Base-by-base conservation (phyloP, 2,329 filamentous ascomycete species). In the Arthrobotrys conoides region DNA sequence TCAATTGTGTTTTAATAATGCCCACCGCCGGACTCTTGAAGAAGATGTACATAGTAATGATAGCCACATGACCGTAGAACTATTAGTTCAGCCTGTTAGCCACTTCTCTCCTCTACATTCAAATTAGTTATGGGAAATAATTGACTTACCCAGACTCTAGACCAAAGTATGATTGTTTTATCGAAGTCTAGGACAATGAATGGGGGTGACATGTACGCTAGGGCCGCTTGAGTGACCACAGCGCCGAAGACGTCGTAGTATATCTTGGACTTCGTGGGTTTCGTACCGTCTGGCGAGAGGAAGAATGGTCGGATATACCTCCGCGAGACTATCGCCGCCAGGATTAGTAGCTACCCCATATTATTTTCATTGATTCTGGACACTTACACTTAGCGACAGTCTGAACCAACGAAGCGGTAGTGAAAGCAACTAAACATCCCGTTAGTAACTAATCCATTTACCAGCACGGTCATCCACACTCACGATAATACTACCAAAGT, bases 221-320 rank as follows among this genome's bases (percentile, higher is more conserved):
- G 94, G 1, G 90, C 89, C n/a, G 91, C 83, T 84, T 97, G 94
- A 0, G 94, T 97, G 12, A 89, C 87, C 27, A 97, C 66, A 85
- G 89, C 93, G 73, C 91, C 93, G 79, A 90, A 87, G 61, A 93
- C 83, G 83, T 99, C 96, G 85, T 99, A 99, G 86, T 93, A 95
- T 79, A 87, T 89, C 85, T 99, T 99, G 82, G 87, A 87, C 0
- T 90, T 86, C 0, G 90, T 90, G 0, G 92, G 90, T 67, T 88
- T 88, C 80, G 88, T 90, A 41, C 92, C 92, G 80, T 92, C 89
- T 67, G 94, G 90, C 59, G 71, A 63, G 69, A 98, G 86, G 87
- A 99, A 97, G 86, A 99, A 95, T 22, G 96, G 96, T 0, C 96
- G 93, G 76, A 98, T 85, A 82, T 95, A 89, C 68, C 96, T 93